Base-by-base conservation (phyloP, 306 rosid species). In the Cucumis hystrix region DNA sequence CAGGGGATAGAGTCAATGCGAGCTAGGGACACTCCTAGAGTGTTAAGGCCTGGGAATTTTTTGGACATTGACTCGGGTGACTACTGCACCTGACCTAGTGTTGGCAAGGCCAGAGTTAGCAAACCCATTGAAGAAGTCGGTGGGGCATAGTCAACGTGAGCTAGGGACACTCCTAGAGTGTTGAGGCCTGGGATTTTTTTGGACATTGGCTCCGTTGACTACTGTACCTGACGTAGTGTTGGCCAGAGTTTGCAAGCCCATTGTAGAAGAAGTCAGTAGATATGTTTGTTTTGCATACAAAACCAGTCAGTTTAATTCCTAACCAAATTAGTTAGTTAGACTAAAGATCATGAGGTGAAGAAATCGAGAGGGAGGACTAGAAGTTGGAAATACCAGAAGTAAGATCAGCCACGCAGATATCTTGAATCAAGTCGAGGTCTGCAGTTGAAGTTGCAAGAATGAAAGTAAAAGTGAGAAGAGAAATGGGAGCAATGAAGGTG, bases 351-450 rank as follows among this genome's bases (percentile, higher is more conserved):
- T 62, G 18, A 14, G n/a, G 39, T 61, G 69, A 62, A 62, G 11
- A 63, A 63, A 64, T 23, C 1, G 12, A 33, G 45, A 63, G 70
- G 70, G 45, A 63, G 70, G 45, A 63, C 45, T 10, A 58, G 6
- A 66, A 66, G 10, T 5, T 5, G 33, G 83, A 72, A 73, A 8
- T 6, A 95, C 98, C 89, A 0, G 97, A 87, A 61, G 79, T 6
- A 78, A 84, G 89, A 86, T 92, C 92, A 20, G 98, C 98, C 0
- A 92, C 96, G 57, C 98, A n/a, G n/a, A n/a, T n/a, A 40, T 95
- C 98, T 86, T 95, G 98, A 83, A 95, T 96, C 81, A 66, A 7
- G 85, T 92, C 98, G 12, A 93, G 89, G 84, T 95, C 98, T 78
- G 97, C 88, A 21, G 84, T 65, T 51, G 81, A 54, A 63, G 78